Base-by-base conservation (phyloP, 2,329 filamentous ascomycete genomes). In the Xylogone sp. region DNA sequence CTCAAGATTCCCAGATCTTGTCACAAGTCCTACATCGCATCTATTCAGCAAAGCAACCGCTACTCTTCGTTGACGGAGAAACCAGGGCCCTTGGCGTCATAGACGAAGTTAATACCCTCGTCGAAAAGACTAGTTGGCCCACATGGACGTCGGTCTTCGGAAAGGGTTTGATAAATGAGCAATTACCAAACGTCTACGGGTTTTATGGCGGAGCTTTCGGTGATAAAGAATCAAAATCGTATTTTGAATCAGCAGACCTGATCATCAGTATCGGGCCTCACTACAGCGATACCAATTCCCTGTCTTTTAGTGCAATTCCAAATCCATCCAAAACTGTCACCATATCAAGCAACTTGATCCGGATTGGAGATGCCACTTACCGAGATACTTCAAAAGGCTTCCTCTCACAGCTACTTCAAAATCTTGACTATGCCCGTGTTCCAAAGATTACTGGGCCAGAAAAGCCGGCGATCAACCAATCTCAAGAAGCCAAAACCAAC, bases 141-240 rank as follows among this genome's bases (percentile, higher is more conserved):
- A 85, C 87, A 0, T 94, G 92, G 61, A 87, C 90, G 18, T 86
- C 89, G 0, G 88, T 90, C 2, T 93, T 94, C 86, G 90, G 89
- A 47, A 95, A 95, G 72, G 81, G 89, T 18, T 85, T 86, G n/a
- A 78, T 95, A 48, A 78, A 93, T 62, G 90, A 96, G 68, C 78
- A 79, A 1, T 76, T 86, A 29, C 74, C 78, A n/a, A 87, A 82
- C 62, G 95, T 86, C 59, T 87, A 86, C 21, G 90, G 90, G 54
- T 86, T 95, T 3, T 94, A 95, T 66, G 86, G 86, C 3, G 90
- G 90, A 16, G 78, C 78, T 51, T 88, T 84, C 20, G 89, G 84
- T n/a, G 78, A 84, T 49, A 75, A 79, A 0, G 76, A 77, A 42
- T 84, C 87, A 21, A 76, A 77, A 54, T 72, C 81, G 43, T 75